Conservation (phyloP, 2,329 filamentous ascomycete species). For the Lachnellula occidentalis region DNA sequence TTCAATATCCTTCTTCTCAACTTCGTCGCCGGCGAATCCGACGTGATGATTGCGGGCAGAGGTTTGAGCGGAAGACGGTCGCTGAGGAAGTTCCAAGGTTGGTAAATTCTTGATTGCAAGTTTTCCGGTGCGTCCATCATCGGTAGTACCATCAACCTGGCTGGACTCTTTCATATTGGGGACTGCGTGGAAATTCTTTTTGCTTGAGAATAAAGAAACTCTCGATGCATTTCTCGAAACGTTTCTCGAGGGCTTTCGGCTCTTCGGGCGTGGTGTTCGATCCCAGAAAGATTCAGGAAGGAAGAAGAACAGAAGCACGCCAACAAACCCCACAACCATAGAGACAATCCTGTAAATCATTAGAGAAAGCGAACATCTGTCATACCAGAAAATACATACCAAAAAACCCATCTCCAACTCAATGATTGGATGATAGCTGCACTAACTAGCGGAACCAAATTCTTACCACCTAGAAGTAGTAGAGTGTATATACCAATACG, state of each 20-base stretch:
- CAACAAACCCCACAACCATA: constrained; percentile 68
- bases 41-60: constrained; percentile 41
- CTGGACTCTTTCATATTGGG: not conserved
- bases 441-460: constrained; percentile 79
- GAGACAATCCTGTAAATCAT: constrained; percentile 62
- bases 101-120: not conserved
- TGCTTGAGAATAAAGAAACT: constrained; percentile 15
- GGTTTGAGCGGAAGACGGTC: not conserved
- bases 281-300: constrained; percentile 97
- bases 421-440: constrained; percentile 74
- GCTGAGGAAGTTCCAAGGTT: not conserved
- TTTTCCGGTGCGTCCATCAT: constrained; percentile 3
- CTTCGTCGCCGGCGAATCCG: constrained; percentile 44
- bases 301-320: constrained; percentile 75
- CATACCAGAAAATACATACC: constrained; percentile 43
- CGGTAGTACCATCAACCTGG: not conserved
- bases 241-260: constrained; percentile 13
- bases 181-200: constrained; percentile 4
- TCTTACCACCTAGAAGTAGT: constrained; percentile 84
- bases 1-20: not conserved
- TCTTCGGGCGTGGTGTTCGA: constrained; percentile 54
- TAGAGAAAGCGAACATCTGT: constrained; percentile 9
- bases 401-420: constrained; percentile 89
- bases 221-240: constrained; percentile 13
- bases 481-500: constrained; percentile 91